phyloP scores from a whole-genome alignment of 257 asterid genomes.

The Ophiorrhiza pumila region DNA sequence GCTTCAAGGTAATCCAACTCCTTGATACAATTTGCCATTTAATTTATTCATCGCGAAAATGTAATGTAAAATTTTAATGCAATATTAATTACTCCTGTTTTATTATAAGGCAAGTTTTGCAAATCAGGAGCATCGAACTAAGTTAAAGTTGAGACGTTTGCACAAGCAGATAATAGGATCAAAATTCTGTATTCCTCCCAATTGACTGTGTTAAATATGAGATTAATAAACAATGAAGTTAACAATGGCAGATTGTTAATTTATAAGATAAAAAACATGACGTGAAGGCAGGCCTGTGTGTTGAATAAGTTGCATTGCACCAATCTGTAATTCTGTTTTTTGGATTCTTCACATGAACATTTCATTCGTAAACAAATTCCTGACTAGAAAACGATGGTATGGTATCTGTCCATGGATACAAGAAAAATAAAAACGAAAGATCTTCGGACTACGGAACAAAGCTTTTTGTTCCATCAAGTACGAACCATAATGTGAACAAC shows the following conservation, averaged over 20 bases:
- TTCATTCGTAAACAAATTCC: neutral
- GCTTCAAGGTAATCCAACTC: no score
- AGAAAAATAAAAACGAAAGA: no score
- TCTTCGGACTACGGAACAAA: no score
- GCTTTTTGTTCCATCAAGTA: no score
- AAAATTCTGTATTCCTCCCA: neutral
- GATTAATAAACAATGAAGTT: neutral
- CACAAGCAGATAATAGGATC: neutral
- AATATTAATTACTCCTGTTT: no score
- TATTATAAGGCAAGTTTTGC: no score
- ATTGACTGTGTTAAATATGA: neutral
- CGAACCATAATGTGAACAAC: no score
- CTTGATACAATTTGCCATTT: no score
- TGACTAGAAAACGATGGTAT: slow-evolving; percentile 8
- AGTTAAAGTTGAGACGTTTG: neutral
- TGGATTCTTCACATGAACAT: neutral
- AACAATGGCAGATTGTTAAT: neutral
- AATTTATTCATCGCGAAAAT: no score
- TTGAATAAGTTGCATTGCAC: neutral
- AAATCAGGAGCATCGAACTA: no score
- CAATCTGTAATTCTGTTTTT: slow-evolving; percentile 1
- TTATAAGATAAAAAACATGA: neutral
- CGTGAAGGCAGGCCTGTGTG: slow-evolving; percentile 6
- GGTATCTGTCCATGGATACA: no score
- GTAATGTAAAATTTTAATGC: no score